These are phyloP conservation scores for Aspergillus kassunensis DNA, from an alignment of 495 filamentous ascomycete genomes.

Conservation along the genomic window DNA sequence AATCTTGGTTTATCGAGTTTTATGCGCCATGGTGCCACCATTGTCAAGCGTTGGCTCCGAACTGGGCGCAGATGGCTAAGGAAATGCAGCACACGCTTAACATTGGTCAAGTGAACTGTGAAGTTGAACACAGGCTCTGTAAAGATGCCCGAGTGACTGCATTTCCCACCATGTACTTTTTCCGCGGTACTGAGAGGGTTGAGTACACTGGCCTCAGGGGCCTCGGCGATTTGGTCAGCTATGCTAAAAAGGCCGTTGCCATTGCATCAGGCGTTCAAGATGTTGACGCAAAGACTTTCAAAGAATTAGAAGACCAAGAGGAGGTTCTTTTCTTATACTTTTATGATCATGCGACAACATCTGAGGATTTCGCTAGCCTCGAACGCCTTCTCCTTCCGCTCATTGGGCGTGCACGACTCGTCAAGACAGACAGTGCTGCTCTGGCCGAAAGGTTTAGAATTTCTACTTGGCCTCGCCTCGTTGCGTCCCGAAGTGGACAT, in stretches of 20 bases:
- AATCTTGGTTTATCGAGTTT: constrained; percentile 98
- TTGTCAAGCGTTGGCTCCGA: constrained; percentile 86
- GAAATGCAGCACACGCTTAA: constrained; percentile 86
- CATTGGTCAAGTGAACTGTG: constrained; percentile 95
- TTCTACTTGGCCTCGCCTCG: constrained; percentile 85
- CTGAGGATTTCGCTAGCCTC: constrained; percentile 84
- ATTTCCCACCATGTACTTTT: constrained; percentile 90
- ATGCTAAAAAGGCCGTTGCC: constrained; percentile 80
- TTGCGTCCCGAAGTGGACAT: constrained; percentile 84
- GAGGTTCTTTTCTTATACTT: constrained; percentile 97
- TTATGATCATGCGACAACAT: constrained; percentile 90
- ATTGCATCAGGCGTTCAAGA: constrained; percentile 72
- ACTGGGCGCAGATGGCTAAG: constrained; percentile 83
- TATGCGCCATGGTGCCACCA: constrained; percentile 97
- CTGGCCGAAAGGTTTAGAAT: constrained; percentile 85
- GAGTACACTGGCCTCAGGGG: constrained; percentile 93
- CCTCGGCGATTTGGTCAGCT: constrained; percentile 82
- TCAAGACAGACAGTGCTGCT: constrained; percentile 74
- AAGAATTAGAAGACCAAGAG: constrained; percentile 84
- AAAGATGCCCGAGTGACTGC: constrained; percentile 75
- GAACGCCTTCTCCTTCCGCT: constrained; percentile 81
- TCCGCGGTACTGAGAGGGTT: constrained; percentile 84
- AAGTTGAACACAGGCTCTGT: constrained; percentile 76
- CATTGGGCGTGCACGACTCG: constrained; percentile 85
- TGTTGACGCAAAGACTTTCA: constrained; percentile 70